Evolutionary conservation across 176 grass and related monocot species (phyloP).

Genomic region (Areca catechu): DNA sequence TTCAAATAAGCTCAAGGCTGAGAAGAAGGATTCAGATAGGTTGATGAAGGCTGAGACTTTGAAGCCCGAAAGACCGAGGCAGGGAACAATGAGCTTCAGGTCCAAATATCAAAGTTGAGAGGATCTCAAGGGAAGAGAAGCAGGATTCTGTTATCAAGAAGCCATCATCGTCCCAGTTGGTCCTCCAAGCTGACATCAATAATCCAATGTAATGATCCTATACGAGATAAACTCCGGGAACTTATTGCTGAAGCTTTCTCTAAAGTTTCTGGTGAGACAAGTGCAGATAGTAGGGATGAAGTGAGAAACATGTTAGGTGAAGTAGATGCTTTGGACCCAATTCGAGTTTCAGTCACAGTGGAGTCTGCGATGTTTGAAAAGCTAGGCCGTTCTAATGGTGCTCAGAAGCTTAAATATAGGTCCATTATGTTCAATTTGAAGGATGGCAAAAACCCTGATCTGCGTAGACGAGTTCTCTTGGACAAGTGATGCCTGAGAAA

Average conservation of each 20-base stretch:
- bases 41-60: background rate
- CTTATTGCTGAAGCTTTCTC: conserved; percentile 64
- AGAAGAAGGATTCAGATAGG: background rate
- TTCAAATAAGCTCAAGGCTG: conserved; percentile 8
- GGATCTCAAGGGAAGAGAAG: conserved; percentile 2
- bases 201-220: conserved; percentile 57
- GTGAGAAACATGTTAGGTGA: conserved; percentile 51
- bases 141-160: conserved; percentile 15
- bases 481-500: conserved; percentile 40
- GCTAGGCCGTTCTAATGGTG: conserved; percentile 49
- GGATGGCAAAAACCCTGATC: conserved; percentile 71
- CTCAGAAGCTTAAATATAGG: conserved; percentile 69
- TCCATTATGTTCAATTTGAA: conserved; percentile 84
- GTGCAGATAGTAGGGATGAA: conserved; percentile 53
- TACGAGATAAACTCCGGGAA: conserved; percentile 61
- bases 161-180: conserved; percentile 18
- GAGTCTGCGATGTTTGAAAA: conserved; percentile 67
- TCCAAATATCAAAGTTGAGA: conserved; percentile 18
- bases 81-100: no score
- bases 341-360: conserved; percentile 59
- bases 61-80: background rate
- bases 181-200: conserved; percentile 42
- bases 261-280: conserved; percentile 57
- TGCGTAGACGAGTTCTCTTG: conserved; percentile 58
- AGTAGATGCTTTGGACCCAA: conserved; percentile 58